Conservation (phyloP, 768 basidiomycete genomes). For the Crucibulum laeve region DNA sequence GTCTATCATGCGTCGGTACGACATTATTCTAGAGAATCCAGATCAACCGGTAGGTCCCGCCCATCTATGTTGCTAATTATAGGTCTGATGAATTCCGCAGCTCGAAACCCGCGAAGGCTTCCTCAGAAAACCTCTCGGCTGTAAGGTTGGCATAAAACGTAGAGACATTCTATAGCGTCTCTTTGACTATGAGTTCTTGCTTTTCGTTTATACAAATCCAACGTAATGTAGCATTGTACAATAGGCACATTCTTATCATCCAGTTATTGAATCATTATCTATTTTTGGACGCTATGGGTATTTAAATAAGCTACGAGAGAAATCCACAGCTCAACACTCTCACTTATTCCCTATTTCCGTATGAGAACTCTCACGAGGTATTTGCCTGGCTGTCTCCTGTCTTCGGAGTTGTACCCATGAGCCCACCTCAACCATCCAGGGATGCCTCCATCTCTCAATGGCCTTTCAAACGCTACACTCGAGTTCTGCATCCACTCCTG, state of each 20-base stretch:
- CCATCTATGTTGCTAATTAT: conserved; percentile 4
- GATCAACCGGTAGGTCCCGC: conserved; percentile 44
- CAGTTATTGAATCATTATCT: too few relatives aligned
- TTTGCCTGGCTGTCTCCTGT: too few relatives aligned
- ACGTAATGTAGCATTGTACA: too few relatives aligned
- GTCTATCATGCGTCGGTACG: conserved; percentile 73
- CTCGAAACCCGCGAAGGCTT: conserved; percentile 82
- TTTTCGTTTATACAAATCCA: conserved; percentile 2
- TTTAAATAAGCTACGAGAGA: too few relatives aligned
- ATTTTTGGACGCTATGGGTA: too few relatives aligned
- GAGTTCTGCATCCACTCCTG: conserved; percentile 3
- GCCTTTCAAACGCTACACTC: conserved; percentile 13
- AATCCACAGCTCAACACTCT: too few relatives aligned
- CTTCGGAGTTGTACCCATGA: background rate
- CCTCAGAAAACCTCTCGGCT: conserved; percentile 75
- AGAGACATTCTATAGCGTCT: conserved; percentile 39
- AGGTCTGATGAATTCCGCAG: conserved; percentile 25
- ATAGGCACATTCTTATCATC: too few relatives aligned
- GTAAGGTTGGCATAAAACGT: conserved; percentile 68
- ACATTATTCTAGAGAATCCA: conserved; percentile 63
- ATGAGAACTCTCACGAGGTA: too few relatives aligned
- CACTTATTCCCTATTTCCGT: too few relatives aligned
- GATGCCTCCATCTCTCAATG: conserved; percentile 7
- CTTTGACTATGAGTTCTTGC: too few relatives aligned
- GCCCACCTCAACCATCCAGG: background rate